A percentile compares a stretch with the other conserved stretches of the same genome.
Evolutionary conservation across 129 eudicot genomes (phyloP).

Genomic region (Calendula officinalis): DNA sequence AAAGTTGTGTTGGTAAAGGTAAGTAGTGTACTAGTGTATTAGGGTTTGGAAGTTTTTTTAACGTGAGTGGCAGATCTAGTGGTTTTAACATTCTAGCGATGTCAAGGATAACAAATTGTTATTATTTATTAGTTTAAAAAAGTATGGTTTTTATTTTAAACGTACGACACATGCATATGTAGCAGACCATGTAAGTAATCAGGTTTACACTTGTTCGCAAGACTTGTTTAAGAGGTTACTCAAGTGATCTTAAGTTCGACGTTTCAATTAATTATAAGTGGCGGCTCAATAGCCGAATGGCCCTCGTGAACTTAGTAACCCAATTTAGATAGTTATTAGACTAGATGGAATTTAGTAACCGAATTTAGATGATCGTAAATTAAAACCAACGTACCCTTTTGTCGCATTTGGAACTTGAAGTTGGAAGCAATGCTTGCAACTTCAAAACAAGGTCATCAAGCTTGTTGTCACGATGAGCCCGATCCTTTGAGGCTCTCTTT

Average conservation of each 20-base stretch:
- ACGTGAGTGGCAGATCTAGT: neutral
- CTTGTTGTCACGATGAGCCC: neutral
- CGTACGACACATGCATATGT: neutral
- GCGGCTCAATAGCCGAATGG: neutral
- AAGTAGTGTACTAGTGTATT: too few relatives aligned
- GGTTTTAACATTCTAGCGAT: neutral
- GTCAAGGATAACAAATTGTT: too few relatives aligned
- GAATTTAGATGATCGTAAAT: neutral
- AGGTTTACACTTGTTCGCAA: neutral
- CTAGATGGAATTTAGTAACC: neutral
- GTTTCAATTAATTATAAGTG: neutral
- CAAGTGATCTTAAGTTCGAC: neutral
- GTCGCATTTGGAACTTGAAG: conserved; percentile 12
- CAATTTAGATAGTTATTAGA: neutral
- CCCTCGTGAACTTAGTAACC: neutral
- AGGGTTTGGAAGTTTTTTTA: neutral
- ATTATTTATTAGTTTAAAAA: too few relatives aligned
- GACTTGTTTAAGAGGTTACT: neutral
- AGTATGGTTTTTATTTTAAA: neutral
- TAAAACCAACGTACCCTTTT: conserved; percentile 10
- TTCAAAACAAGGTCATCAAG: conserved; percentile 12
- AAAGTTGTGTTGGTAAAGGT: neutral
- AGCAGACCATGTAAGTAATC: conserved; percentile 4
- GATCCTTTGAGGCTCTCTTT: conserved; percentile 6
- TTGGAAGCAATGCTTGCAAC: conserved; percentile 23